Evolutionary conservation across 352 stramenopile genomes (phyloP).

Genomic region (Pythium scleroteichum): DNA sequence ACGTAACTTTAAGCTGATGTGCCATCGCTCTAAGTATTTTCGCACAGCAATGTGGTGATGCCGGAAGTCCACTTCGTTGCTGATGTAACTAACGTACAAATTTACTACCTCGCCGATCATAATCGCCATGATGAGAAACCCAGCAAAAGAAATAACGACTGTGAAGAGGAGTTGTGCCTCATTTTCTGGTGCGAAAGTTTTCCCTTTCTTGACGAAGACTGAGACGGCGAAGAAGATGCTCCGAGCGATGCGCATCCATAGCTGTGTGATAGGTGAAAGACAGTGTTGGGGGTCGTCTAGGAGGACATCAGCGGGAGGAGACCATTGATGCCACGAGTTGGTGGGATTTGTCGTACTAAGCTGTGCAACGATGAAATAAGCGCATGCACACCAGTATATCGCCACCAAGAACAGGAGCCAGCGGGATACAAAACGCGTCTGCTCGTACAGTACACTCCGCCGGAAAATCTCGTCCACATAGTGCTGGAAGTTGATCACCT

Average conservation of each 20-base stretch:
- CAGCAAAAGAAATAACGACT: conserved; percentile 28
- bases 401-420: conserved; percentile 52
- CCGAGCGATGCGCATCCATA: conserved; percentile 44
- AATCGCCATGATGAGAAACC: conserved; percentile 64
- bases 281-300: conserved; percentile 9
- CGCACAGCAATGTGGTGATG: conserved; percentile 67
- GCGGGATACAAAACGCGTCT: conserved; percentile 52
- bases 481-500: conserved; percentile 51
- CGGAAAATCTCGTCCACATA: conserved; percentile 65
- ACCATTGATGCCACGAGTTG: conserved; percentile 43
- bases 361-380: conserved; percentile 43
- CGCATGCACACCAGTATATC: conserved; percentile 65
- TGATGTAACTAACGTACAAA: conserved; percentile 36
- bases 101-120: conserved; percentile 77
- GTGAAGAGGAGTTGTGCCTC: conserved; percentile 22
- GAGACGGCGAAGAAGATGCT: conserved; percentile 28
- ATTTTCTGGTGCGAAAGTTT: conserved; percentile 27
- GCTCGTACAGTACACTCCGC: conserved; percentile 51
- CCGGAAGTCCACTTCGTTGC: conserved; percentile 46
- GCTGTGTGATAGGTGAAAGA: conserved; percentile 13
- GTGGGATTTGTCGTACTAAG: conserved; percentile 6
- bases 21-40: conserved; percentile 31
- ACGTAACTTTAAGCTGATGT: conserved; percentile 22
- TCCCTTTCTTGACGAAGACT: conserved; percentile 34
- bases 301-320: conserved; percentile 27